Evolutionary conservation across 768 basidiomycete species (phyloP).

Genomic region (Guyanaporus albipodus): DNA sequence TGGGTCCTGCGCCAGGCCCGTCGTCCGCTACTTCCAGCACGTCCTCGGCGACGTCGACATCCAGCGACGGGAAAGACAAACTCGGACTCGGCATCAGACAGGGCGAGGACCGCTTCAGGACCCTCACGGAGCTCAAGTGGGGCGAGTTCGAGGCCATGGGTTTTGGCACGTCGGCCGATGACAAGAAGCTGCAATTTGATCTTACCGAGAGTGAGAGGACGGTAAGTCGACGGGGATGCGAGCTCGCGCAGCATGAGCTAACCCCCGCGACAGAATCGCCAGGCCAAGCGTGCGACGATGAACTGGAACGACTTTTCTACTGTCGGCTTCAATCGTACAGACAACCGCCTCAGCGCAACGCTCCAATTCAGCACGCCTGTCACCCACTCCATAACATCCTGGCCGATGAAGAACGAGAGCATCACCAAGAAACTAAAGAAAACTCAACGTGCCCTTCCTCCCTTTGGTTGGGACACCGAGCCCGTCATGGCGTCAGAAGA

Average conservation of each 20-base stretch:
- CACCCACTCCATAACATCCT: slow-evolving; percentile 55
- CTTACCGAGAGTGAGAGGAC: slow-evolving; percentile 82
- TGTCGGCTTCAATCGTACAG: slow-evolving; percentile 76
- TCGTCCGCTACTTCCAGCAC: slow-evolving; percentile 45
- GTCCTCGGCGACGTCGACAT: slow-evolving; percentile 32
- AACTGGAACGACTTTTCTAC: slow-evolving; percentile 89
- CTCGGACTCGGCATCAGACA: slow-evolving; percentile 35
- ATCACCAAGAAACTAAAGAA: slow-evolving; percentile 80
- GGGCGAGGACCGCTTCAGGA: slow-evolving; percentile 71
- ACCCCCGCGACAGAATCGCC: slow-evolving; percentile 44
- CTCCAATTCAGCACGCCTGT: slow-evolving; percentile 71
- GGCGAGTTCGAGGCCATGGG: slow-evolving; percentile 86
- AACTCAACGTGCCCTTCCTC: slow-evolving; percentile 62
- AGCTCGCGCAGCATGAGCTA: slow-evolving; percentile 7
- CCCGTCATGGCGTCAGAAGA: slow-evolving; percentile 75
- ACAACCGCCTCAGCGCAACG: slow-evolving; percentile 72
- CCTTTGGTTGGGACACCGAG: slow-evolving; percentile 92
- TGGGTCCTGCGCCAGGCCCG: slow-evolving; percentile 22
- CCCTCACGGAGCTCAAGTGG: slow-evolving; percentile 85
- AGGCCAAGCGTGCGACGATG: slow-evolving; percentile 77
- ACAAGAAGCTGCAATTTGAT: slow-evolving; percentile 88
- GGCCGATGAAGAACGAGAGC: slow-evolving; percentile 73
- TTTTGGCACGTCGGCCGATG: slow-evolving; percentile 52
- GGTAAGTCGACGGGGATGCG: slow-evolving; percentile 32
- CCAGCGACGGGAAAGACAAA: slow-evolving; percentile 31